Evolutionary conservation across 495 filamentous ascomycete genomes (phyloP).

Genomic region (Thermothielavioides terrestris): DNA sequence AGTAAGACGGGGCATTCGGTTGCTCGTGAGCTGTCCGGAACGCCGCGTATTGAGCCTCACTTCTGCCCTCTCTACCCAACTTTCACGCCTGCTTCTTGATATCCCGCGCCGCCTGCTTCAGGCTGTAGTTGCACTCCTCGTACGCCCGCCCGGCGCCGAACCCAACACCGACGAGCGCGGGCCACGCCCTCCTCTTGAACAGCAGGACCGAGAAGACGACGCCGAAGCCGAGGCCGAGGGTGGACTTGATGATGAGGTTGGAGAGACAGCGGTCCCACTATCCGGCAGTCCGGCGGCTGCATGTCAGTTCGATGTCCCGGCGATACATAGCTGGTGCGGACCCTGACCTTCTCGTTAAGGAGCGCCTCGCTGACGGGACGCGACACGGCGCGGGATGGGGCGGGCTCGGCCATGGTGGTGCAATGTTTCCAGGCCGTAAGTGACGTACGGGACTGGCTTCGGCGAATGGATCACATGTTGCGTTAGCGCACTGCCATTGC

Average conservation of each 20-base stretch:
- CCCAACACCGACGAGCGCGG: conserved; percentile 81
- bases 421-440: neutral
- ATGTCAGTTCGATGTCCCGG: neutral
- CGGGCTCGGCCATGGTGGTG: conserved; percentile 35
- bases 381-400: conserved; percentile 34
- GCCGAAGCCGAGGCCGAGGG: conserved; percentile 88
- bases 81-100: conserved; percentile 37
- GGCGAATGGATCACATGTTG: too few relatives aligned
- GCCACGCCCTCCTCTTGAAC: conserved; percentile 96
- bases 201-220: conserved; percentile 96
- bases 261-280: conserved; percentile 99
- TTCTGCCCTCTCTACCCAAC: neutral
- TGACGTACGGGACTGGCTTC: neutral
- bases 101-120: conserved; percentile 47
- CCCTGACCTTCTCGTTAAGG: conserved; percentile 84
- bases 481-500: neutral
- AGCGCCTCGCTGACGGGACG: conserved; percentile 89
- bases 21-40: neutral
- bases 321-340: neutral
- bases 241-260: conserved; percentile 88
- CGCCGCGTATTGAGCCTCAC: neutral
- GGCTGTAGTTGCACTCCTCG: conserved; percentile 74
- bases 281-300: neutral
- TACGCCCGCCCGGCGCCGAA: conserved; percentile 95
- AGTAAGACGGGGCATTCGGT: neutral